Percentiles rank a stretch among this genome's conserved stretches.
These are phyloP conservation scores for Colletotrichum viniferum DNA, from an alignment of 2,329 filamentous ascomycete genomes.

Conservation along the genomic window DNA sequence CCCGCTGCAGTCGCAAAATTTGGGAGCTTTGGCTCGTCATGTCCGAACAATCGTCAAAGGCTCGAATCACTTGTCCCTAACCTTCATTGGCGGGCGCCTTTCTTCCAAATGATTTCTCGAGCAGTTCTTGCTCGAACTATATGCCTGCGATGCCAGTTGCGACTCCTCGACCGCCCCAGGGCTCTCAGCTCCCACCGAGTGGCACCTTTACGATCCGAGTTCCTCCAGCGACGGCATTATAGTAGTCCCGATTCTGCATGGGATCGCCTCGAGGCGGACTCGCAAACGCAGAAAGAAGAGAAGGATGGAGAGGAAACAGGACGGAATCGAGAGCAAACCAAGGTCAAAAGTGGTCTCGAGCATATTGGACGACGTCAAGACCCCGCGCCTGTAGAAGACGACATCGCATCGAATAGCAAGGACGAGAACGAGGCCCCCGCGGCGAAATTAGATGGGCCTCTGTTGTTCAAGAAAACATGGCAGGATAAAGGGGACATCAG, in stretches of 20 bases:
- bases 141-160: conserved; percentile 37
- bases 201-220: background rate
- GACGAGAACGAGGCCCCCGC: background rate
- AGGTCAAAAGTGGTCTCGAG: background rate
- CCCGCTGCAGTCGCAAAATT: conserved; percentile 18
- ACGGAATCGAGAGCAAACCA: background rate
- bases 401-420: background rate
- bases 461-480: background rate
- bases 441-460: background rate
- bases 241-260: conserved; percentile 5
- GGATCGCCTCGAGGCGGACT: background rate
- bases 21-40: conserved; percentile 6
- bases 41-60: background rate
- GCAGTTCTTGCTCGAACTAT: conserved; percentile 35
- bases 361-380: background rate
- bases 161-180: conserved; percentile 25
- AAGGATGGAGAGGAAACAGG: background rate
- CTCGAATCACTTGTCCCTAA: background rate
- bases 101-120: conserved; percentile 39
- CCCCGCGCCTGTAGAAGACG: background rate
- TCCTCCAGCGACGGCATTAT: conserved; percentile 3
- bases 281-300: background rate
- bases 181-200: background rate
- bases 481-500: background rate
- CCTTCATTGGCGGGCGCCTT: background rate